Evolutionary conservation across 129 eudicot species (phyloP), one percentile per base, ranked within the genome.

Genomic region (Lonicera japonica): DNA sequence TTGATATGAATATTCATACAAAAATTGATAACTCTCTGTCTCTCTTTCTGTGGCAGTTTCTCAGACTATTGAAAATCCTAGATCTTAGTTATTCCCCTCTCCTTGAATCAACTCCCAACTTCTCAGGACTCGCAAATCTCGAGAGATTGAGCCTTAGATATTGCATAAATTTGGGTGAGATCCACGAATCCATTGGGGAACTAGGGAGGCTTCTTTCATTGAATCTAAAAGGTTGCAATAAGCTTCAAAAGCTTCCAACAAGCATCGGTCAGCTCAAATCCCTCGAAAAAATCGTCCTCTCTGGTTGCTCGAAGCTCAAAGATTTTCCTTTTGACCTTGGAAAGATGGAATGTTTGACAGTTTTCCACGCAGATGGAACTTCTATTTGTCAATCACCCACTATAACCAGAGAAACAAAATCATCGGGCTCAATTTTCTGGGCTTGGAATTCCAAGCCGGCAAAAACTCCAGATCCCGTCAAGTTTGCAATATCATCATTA

Each of bases 271-370:
- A 22, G 36, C 61, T 63, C 11, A 46, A 46, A 29, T 62, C 36
- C 36, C 61, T 74, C 4, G 61, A 56, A 21, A 63, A 11, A 38
- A 55, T 68, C 11, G n/a, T 61, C 7, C 20, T 68, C 22, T 68
- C 79, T 47, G 74, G 74, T 68, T 74, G 79, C 65, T 61, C 74
- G 29, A 29, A 21, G 23, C 56, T 68, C 11, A 25, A 34, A 8
- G 25, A 13, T 3, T 17, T 61, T n/a, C 74, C 70, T 8, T 15
- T 0, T 21, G 46, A 67, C 12, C 17, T 47, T 17, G 23, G 50
- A 15, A 52, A 52, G 21, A 12, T 61, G 51, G 21, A 67, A 8
- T 61, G 64, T 15, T 20, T 73, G 29, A 24, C 8, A 45, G 53
- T 22, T 56, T 61, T 74, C 17, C 19, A 17, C 10, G 69, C 41